A percentile compares a stretch with the other conserved stretches of the same genome.
phyloP scores from a whole-genome alignment of 75 land plant genomes.

The Larix kaempferi region DNA sequence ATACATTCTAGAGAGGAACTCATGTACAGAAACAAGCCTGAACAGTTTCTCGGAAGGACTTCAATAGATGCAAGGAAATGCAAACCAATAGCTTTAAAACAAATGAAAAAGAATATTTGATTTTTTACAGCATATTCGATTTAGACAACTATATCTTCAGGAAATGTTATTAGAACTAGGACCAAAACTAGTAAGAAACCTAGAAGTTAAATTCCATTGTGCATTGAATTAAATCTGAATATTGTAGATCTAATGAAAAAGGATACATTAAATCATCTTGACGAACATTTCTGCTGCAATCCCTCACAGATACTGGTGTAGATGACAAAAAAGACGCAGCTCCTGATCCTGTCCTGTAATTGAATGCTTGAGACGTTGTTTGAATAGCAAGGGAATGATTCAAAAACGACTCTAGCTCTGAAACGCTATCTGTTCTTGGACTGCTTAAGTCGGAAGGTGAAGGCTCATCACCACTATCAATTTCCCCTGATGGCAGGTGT shows the following conservation, averaged over 20 bases:
- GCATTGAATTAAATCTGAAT: too few relatives aligned
- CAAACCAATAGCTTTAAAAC: background rate
- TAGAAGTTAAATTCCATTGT: too few relatives aligned
- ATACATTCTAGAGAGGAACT: background rate
- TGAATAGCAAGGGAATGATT: conserved; percentile 2
- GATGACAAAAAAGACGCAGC: conserved; percentile 1
- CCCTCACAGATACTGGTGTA: conserved; percentile 4
- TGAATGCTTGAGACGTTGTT: background rate
- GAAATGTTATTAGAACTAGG: background rate
- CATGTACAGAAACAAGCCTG: background rate
- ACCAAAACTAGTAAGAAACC: background rate
- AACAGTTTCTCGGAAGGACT: background rate
- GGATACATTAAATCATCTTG: conserved; percentile 7
- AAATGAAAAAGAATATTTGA: background rate
- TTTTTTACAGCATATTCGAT: background rate
- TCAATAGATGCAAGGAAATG: background rate
- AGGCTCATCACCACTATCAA: conserved; percentile 1
- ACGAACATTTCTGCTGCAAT: background rate
- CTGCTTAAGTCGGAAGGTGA: background rate
- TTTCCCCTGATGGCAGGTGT: background rate
- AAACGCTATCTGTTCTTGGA: background rate
- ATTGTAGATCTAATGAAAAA: background rate
- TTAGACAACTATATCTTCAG: background rate
- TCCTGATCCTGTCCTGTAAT: background rate
- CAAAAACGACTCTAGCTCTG: background rate